Percentiles rank a stretch among this genome's conserved stretches.
These are phyloP conservation scores for Zangia roseola DNA, from an alignment of 768 basidiomycete species.

Conservation along the genomic window DNA sequence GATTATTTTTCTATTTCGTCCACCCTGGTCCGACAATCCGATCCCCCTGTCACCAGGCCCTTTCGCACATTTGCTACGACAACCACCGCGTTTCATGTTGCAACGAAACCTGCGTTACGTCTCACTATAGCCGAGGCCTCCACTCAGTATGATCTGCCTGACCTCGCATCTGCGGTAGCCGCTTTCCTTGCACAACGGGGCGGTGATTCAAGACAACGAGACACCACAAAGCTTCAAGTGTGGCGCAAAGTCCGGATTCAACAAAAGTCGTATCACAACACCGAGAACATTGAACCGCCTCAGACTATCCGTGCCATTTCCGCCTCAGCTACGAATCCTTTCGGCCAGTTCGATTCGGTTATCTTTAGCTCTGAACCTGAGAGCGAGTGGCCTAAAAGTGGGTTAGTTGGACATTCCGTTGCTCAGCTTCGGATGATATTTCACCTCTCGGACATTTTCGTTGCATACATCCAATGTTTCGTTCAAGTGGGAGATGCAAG, in stretches of 20 bases:
- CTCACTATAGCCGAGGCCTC: slow-evolving; percentile 1
- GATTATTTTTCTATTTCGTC: slow-evolving; percentile 4
- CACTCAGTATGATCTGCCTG: neutral
- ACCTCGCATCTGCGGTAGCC: neutral
- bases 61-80: neutral
- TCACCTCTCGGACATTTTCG: slow-evolving; percentile 8
- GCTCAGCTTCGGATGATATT: slow-evolving; percentile 21
- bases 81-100: slow-evolving; percentile 5
- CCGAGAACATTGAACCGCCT: slow-evolving; percentile 14
- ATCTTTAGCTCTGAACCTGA: slow-evolving; percentile 9
- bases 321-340: slow-evolving; percentile 5
- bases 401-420: slow-evolving; percentile 17
- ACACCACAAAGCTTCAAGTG: slow-evolving; percentile 18
- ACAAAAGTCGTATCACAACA: slow-evolving; percentile 20
- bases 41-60: slow-evolving; percentile 11
- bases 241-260: slow-evolving; percentile 30
- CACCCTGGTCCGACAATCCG: slow-evolving; percentile 3
- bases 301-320: slow-evolving; percentile 1
- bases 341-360: slow-evolving; percentile 14
- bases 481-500: slow-evolving; percentile 16
- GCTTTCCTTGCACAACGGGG: neutral
- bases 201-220: too few relatives aligned
- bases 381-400: slow-evolving; percentile 13
- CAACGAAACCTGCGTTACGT: neutral
- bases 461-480: slow-evolving; percentile 28